These are phyloP conservation scores for Hypomontagnella submonticulosa DNA, from an alignment of 495 filamentous ascomycete genomes.

Conservation along the genomic window DNA sequence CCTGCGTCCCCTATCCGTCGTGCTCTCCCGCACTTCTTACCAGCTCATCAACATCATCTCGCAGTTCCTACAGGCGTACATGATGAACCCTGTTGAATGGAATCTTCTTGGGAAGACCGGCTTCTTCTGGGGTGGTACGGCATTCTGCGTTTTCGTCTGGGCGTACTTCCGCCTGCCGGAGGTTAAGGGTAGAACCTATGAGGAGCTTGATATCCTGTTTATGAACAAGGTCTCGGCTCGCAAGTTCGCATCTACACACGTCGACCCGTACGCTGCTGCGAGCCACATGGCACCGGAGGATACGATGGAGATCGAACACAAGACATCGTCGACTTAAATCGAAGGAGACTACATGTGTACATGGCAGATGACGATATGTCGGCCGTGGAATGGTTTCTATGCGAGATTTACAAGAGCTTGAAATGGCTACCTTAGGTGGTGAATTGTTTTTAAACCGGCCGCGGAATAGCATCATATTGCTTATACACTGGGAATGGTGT, in stretches of 20 bases:
- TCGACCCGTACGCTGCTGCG: constrained; percentile 39
- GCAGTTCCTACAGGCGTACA: constrained; percentile 68
- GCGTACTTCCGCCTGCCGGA: constrained; percentile 47
- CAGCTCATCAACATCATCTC: constrained; percentile 67
- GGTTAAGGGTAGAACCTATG: constrained; percentile 55
- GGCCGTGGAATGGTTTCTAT: too few species aligned
- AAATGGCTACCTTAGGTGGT: too few species aligned
- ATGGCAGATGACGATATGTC: too few species aligned
- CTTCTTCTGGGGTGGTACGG: constrained; percentile 62
- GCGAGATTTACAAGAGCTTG: too few species aligned
- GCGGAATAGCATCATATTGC: too few species aligned
- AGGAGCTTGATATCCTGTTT: constrained; percentile 65
- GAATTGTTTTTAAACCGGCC: too few species aligned
- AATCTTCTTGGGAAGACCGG: constrained; percentile 56
- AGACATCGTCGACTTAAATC: constrained; percentile 5
- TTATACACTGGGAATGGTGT: too few species aligned
- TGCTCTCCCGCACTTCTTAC: constrained; percentile 65
- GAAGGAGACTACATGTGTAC: too few species aligned
- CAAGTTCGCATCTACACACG: constrained; percentile 52
- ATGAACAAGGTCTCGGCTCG: constrained; percentile 54
- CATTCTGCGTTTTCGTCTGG: constrained; percentile 52
- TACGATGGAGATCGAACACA: constrained; percentile 12
- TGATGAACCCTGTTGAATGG: constrained; percentile 59
- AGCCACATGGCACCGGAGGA: constrained; percentile 4
- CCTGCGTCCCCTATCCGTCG: constrained; percentile 62